Conservation (phyloP, 345 rosid genomes). For the Melaleuca alternifolia region DNA sequence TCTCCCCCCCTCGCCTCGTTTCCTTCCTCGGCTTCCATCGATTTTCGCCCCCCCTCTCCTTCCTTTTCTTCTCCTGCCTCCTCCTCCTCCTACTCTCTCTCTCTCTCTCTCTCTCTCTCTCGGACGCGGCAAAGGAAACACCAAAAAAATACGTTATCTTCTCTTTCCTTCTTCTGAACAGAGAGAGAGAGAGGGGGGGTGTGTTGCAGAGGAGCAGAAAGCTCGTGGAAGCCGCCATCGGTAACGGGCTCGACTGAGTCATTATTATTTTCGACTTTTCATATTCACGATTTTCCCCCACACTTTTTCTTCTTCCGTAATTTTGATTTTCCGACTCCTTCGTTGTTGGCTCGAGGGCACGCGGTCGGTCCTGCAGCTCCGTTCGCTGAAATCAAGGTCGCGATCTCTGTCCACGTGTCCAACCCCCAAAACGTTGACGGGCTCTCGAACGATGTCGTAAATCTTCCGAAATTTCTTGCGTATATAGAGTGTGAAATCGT, state of each 20-base stretch:
- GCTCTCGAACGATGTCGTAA: no score
- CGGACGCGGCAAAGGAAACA: no score
- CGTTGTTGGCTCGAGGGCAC: not conserved
- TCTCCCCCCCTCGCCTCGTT: not conserved
- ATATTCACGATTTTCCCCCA: not conserved
- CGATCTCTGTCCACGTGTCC: not conserved
- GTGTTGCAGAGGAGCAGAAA: not conserved
- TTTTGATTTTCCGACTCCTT: rapidly evolving
- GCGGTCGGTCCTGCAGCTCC: not conserved
- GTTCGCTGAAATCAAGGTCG: not conserved
- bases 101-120: no score
- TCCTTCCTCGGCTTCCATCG: no score
- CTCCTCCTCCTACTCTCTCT: no score
- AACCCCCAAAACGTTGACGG: not conserved
- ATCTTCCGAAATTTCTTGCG: no score
- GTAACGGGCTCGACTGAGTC: not conserved
- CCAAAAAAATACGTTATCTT: not conserved
- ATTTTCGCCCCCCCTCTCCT: no score
- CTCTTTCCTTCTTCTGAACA: not conserved
- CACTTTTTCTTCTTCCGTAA: not conserved
- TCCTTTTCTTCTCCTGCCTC: no score
- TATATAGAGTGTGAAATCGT: no score
- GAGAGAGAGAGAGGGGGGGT: not conserved
- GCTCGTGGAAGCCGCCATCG: not conserved
- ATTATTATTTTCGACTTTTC: not conserved